Base-by-base conservation (phyloP, 1,284 basidiomycete species). In the Trametes polyzona region DNA sequence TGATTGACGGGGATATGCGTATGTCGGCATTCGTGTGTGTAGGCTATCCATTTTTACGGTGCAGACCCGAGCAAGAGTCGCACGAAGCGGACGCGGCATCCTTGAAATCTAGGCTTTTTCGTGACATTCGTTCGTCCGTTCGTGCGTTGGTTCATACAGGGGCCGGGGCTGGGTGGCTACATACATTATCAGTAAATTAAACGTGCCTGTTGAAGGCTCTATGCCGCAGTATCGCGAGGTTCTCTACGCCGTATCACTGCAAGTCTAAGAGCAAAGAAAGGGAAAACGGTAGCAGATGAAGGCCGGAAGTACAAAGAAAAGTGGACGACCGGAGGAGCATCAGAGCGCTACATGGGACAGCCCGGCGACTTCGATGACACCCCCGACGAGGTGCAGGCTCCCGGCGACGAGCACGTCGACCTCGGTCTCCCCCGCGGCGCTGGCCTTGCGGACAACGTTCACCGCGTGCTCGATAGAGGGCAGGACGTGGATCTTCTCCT, bases 321-420 rank as follows among this genome's bases (percentile, higher is more conserved):
- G 26, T 16, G 5, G 24, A 32, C 9, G 39, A 24, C 14, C 30
- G 7, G 26, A 21, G 32, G 1, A 17, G 12, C 2, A 4, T 64
- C 46, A 73, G 26, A 92, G 74, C 11, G 87, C 87, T 48, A 81
- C 75, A 17, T 83, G 80, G 52, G 87, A 83, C 57, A 98, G 72
- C 21, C 84, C 87, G 8, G 93, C 91, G 4, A 93, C 93, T 68
- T 96, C 95, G 68, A 99, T 93, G 9, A 96, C 80, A 2, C 97
- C 97, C 21, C 97, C 97, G 6, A 99, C 90, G 14, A 99, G 82
- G 75, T 97, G 96, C 64, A 99, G 73, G 73, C 95, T 98, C 3
- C 97, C 97, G 1, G 93, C 84, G 1, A 97, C 95, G 23, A 99
- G 79, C 14, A 95, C 86, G 59, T 91, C 79, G 0, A 83, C 71